phyloP scores from a whole-genome alignment of 2,329 filamentous ascomycete species.

The Colletotrichum sp. region DNA sequence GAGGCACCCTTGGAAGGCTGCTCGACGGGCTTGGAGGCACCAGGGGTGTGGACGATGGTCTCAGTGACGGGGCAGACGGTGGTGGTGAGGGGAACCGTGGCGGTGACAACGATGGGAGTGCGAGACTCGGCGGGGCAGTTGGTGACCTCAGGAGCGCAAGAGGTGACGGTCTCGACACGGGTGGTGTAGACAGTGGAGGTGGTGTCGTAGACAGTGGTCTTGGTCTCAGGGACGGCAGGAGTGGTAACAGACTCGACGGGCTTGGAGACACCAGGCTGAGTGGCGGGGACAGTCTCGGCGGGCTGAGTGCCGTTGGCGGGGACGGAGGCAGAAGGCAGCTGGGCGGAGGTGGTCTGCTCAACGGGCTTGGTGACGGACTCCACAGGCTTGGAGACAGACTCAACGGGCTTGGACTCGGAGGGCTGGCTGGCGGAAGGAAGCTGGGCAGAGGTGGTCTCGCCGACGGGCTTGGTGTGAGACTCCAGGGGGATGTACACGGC shows the following conservation, averaged over 20 bases:
- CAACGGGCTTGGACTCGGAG: not conserved
- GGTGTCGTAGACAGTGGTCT: constrained; percentile 42
- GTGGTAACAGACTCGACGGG: constrained; percentile 18
- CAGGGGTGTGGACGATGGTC: constrained; percentile 48
- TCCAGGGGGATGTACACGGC: no score
- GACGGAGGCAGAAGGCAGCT: not conserved
- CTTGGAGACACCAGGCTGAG: not conserved
- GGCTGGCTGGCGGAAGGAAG: not conserved
- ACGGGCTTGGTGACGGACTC: constrained; percentile 19
- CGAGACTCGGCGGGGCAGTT: constrained; percentile 55
- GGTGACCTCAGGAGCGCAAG: constrained; percentile 48
- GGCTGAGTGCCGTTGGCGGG: constrained; percentile 7
- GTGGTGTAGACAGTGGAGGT: constrained; percentile 59
- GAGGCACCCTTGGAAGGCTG: constrained; percentile 20
- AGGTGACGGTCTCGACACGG: constrained; percentile 53
- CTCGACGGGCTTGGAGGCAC: constrained; percentile 18
- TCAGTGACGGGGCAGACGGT: constrained; percentile 68
- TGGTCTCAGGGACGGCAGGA: constrained; percentile 19
- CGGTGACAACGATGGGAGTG: constrained; percentile 53
- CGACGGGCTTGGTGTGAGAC: constrained; percentile 22
- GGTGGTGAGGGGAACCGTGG: constrained; percentile 62
- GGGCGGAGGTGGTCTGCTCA: constrained; percentile 21
- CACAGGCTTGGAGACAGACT: constrained; percentile 5
- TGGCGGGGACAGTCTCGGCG: constrained; percentile 2
- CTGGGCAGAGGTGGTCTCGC: constrained; percentile 22